phyloP scores from a whole-genome alignment of 225 moss, liverwort and hornwort genomes.

The Rhytidiadelphus loreus region DNA sequence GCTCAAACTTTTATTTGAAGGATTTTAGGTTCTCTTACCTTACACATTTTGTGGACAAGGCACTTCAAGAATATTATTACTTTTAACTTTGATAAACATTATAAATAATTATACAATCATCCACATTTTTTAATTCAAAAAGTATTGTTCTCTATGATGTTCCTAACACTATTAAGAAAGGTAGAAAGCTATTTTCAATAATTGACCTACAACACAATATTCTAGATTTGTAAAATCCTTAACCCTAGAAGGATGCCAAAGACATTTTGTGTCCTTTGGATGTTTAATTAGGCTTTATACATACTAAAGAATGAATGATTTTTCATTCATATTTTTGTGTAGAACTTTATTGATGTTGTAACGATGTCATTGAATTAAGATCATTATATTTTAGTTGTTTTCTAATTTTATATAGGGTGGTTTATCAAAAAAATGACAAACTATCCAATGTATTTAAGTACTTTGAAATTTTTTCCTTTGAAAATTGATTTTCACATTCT shows the following conservation, averaged over 20 bases:
- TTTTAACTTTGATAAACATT: neutral
- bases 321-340: neutral
- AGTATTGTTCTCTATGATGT: neutral
- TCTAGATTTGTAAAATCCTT: neutral
- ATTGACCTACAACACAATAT: neutral
- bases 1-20: neutral
- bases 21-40: neutral
- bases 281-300: neutral
- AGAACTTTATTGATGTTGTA: neutral
- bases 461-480: neutral
- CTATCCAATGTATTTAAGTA: neutral
- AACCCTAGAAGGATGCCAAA: neutral
- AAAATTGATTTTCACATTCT: neutral
- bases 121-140: neutral
- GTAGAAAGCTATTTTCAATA: too few species aligned
- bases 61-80: neutral
- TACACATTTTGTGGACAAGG: neutral
- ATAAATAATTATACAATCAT: neutral
- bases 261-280: neutral
- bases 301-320: neutral
- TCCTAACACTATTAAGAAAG: neutral
- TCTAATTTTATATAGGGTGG: neutral
- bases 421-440: too few species aligned
- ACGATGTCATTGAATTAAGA: neutral
- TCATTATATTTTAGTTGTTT: neutral